Conservation (phyloP, 768 basidiomycete genomes). For the Lentinula sp. region DNA sequence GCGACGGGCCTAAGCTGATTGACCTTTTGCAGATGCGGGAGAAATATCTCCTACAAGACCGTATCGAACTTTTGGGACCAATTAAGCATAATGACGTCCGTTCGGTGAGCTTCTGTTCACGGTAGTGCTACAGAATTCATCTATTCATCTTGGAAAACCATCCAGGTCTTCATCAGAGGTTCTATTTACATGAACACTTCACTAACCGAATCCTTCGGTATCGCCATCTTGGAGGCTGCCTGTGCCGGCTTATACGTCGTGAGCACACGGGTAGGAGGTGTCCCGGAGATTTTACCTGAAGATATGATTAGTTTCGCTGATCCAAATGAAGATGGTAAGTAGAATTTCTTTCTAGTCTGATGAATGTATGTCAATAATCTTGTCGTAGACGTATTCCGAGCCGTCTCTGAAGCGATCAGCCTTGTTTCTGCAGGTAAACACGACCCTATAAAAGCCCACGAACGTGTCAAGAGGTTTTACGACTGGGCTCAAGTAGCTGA, state of each 20-base stretch:
- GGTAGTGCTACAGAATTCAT: background rate
- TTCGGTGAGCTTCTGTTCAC: conserved; percentile 40
- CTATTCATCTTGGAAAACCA: too few relatives aligned
- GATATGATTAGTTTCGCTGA: conserved; percentile 95
- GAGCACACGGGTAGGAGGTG: conserved; percentile 89
- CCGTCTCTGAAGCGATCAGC: conserved; percentile 73
- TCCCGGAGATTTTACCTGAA: conserved; percentile 88
- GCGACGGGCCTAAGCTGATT: conserved; percentile 92
- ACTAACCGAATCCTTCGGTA: conserved; percentile 94
- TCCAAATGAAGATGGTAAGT: conserved; percentile 88
- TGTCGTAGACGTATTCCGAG: conserved; percentile 71
- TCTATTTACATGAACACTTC: conserved; percentile 94
- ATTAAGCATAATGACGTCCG: conserved; percentile 80
- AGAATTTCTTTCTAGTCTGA: background rate
- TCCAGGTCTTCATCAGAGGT: conserved; percentile 77
- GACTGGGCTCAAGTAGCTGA: conserved; percentile 76
- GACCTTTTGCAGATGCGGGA: conserved; percentile 96
- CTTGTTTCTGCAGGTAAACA: conserved; percentile 64
- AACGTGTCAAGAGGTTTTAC: conserved; percentile 78
- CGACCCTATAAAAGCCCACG: conserved; percentile 71
- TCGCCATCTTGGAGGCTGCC: conserved; percentile 95
- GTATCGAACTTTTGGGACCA: conserved; percentile 84
- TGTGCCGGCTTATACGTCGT: conserved; percentile 93
- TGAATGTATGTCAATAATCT: background rate
- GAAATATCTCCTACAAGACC: conserved; percentile 81